These are phyloP conservation scores for Prinsepia uniflora DNA, from an alignment of 306 rosid species.

Conservation along the genomic window DNA sequence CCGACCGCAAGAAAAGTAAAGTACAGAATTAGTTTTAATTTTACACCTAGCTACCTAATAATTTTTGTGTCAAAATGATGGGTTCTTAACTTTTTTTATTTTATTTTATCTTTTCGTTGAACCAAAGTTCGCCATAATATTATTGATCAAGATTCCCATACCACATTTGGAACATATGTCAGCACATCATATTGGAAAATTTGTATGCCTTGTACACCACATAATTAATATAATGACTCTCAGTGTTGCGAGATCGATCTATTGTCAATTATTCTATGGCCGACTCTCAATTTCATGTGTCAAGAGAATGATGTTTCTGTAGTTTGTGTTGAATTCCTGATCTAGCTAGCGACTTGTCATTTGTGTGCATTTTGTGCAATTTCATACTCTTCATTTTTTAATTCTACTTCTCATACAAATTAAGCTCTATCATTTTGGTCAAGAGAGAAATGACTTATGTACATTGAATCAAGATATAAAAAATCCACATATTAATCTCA, in stretches of 20 bases:
- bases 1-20: too few species aligned
- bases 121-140: constrained; percentile 23
- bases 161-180: constrained; percentile 31
- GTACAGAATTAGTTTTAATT: not conserved
- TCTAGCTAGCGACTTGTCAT: not conserved
- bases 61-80: not conserved
- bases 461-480: too few species aligned
- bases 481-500: too few species aligned
- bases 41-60: not conserved
- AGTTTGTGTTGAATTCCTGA: not conserved
- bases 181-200: constrained; percentile 21
- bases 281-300: not conserved
- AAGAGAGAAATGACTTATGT: too few species aligned
- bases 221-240: constrained; percentile 12
- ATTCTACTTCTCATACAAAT: not conserved
- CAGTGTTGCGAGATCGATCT: constrained; percentile 23
- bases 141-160: constrained; percentile 31
- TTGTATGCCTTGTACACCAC: constrained; percentile 27
- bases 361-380: not conserved
- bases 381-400: not conserved
- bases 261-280: constrained; percentile 28
- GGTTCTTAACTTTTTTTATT: not conserved
- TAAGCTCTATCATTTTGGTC: not conserved
- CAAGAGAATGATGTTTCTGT: constrained; percentile 12
- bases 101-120: constrained; percentile 8